Evolutionary conservation across 139 green algal genomes (phyloP), one percentile per base, ranked within the genome.

Genomic region (Chlorella sp.): DNA sequence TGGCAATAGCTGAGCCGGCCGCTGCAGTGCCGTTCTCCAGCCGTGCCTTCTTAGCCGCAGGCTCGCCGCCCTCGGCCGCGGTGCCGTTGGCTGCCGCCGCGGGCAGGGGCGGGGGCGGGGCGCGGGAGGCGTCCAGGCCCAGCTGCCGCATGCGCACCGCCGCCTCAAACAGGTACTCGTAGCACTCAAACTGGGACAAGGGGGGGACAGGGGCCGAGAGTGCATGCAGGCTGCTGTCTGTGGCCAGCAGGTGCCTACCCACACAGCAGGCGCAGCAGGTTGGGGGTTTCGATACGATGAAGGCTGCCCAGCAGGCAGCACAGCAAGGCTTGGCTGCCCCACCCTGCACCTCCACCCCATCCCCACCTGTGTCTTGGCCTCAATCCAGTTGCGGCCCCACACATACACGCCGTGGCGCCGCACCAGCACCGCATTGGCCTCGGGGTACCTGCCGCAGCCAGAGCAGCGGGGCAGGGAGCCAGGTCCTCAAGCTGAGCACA

Each of bases 101-200:
- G 51, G 51, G 51, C 15, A 60, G 51, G 51, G 87, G 79, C 9
- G 87, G 76, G 0, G 87, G 60, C 0, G 89, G 85, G 9, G 87
- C 30, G 11, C 90, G 89, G 12, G 83, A 32, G 21, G 92, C 89
- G 86, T 97, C 90, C 30, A 98, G 75, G 17, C 96, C 96, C 80
- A 98, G 78, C 36, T 88, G 62, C 4, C 82, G 81, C 95, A 99
- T 95, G 34, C 90, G 75, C 55, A 98, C 86, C 25, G 96, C 96
- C 28, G 91, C 88, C 70, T 97, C 92, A 88, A 99, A 99, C 25
- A 99, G 91, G 88, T 98, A 99, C 87, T 99, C 95, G 81, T 99
- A 99, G 90, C 96, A 99, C 90, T 99, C 96, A 18, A 95, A 93
- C 89, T 98, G 95, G 15, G 21, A 23, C 38, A 23, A 56, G 39